Percentiles rank a stretch among this genome's conserved stretches.
Evolutionary conservation across 805 yeast species (phyloP).

Genomic region (Candida qinlingensis): DNA sequence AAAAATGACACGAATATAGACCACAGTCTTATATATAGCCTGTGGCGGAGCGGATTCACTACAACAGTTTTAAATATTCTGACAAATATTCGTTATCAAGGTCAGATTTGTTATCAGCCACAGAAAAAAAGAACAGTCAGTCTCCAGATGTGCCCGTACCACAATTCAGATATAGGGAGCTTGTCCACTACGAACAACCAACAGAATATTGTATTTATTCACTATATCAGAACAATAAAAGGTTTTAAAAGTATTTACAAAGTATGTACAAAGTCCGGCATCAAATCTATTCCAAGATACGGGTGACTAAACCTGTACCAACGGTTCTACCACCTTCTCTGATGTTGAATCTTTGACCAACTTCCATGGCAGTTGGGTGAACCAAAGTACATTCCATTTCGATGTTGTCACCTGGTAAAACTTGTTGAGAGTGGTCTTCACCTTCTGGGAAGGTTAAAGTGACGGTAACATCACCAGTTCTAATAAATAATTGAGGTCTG

Average conservation of each 20-base stretch:
- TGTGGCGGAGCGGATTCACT: too few species aligned
- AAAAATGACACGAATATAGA: too few species aligned
- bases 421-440: conserved; percentile 83
- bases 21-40: too few species aligned
- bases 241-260: background rate
- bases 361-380: conserved; percentile 90
- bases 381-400: conserved; percentile 91
- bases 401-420: conserved; percentile 97
- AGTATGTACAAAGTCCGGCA: background rate
- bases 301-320: conserved; percentile 96
- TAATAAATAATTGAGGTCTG: conserved; percentile 95
- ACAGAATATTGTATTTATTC: background rate
- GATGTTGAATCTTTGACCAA: conserved; percentile 96
- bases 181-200: too few species aligned
- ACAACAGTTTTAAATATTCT: too few species aligned
- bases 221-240: too few species aligned
- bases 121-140: too few species aligned
- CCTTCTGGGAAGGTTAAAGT: conserved; percentile 82
- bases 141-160: too few species aligned
- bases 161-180: too few species aligned
- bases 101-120: too few species aligned
- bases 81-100: too few species aligned
- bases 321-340: conserved; percentile 99
- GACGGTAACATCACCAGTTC: conserved; percentile 95
- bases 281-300: conserved; percentile 55